phyloP scores from a whole-genome alignment of 73 alveolate species.

The Uronychia setigera region DNA sequence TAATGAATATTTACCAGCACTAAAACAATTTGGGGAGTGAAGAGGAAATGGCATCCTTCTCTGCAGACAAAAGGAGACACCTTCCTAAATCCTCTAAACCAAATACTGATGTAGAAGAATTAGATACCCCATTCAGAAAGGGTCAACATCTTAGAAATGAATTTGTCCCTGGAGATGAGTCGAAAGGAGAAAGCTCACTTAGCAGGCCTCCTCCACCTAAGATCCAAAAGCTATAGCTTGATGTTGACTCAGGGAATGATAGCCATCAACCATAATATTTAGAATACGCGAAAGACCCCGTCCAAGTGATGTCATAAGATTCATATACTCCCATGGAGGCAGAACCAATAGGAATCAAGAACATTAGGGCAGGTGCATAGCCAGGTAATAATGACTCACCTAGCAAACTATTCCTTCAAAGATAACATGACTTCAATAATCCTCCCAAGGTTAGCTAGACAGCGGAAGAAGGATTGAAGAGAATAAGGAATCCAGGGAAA shows the following conservation, averaged over 20 bases:
- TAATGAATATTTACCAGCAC: too few relatives aligned
- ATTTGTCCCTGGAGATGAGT: neutral
- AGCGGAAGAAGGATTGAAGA: neutral
- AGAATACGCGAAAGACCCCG: neutral
- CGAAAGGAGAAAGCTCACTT: neutral
- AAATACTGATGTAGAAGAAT: neutral
- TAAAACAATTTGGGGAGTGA: too few relatives aligned
- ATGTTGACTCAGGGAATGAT: neutral
- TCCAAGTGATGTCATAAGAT: neutral
- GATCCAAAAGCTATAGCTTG: neutral
- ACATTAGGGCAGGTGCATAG: neutral
- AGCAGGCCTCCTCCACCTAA: neutral
- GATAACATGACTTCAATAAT: neutral
- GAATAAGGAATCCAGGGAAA: too few relatives aligned
- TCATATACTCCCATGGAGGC: constrained; percentile 1
- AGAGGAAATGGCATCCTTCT: too few relatives aligned
- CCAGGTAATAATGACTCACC: neutral
- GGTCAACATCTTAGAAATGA: neutral
- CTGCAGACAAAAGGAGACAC: too few relatives aligned
- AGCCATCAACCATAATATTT: neutral
- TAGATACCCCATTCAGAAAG: neutral
- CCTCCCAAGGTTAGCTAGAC: neutral
- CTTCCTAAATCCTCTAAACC: too few relatives aligned
- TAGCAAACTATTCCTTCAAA: neutral
- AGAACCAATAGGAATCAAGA: neutral